Evolutionary conservation across 805 yeast genomes (phyloP), one percentile per base, ranked within the genome.

Genomic region (Candida khao-thaluensis): DNA sequence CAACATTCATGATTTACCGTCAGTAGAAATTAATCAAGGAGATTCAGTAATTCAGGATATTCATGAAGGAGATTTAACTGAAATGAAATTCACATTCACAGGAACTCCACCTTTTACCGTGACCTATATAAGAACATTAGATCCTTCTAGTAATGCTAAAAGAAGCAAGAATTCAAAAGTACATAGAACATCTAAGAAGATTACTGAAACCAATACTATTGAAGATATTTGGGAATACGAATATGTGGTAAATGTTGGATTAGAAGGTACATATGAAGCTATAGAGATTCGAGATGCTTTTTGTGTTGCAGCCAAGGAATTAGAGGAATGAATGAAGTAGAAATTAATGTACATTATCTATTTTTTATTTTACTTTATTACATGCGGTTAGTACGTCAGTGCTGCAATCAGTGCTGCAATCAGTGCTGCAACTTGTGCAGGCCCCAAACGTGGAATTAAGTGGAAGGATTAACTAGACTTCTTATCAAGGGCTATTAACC

Each of bases 191-290:
- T 37, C 45, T 10, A 37, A 40, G 7, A 69, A 61, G 16, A 43
- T 47, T 21, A 40, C 34, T 7, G 50, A 47, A 24, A 43, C 48
- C 16, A 39, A 25, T 67, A 55, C 43, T 35, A 76, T 87, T 25
- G 86, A 83, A 39, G 82, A 83, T 47, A 86, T 93, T 30, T 66
- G 76, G 62, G 82, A 76, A 2, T 66, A 79, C 53, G 85, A 81
- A 51, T 80, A 87, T 56, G 73, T 79, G 38, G 82, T 86, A 6
- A 66, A 73, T 53, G 91, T 95, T 2, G 84, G 86, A 49, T 65
- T 87, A 48, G 96, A 90, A 59, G 99, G 99, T 32, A 83, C 87
- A 3, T 93, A 93, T 56, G 96, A 90, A 60, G 97, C 97, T 5
- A 76, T 88, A 30, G 89, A 83, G 54, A 79, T 93, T n/a, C 77